phyloP scores from a whole-genome alignment of 78 protist genomes.

The Planoprotostelium fungivorum region DNA sequence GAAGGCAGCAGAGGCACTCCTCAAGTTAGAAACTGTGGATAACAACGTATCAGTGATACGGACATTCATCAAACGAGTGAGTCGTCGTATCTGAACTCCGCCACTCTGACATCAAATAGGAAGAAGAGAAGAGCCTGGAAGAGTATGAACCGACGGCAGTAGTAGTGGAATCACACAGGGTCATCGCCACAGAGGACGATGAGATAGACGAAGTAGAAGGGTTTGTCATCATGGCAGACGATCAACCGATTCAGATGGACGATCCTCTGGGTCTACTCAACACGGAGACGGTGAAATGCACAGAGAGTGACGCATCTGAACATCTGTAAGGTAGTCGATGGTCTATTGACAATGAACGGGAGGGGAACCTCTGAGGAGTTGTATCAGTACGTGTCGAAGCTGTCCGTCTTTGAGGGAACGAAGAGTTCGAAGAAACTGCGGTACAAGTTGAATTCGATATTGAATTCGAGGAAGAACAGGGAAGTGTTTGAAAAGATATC shows the following conservation, averaged over 20 bases:
- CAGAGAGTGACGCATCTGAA: neutral
- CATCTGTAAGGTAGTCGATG: neutral
- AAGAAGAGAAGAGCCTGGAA: no score
- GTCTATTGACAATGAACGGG: neutral
- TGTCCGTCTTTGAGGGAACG: neutral
- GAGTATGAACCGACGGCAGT: no score
- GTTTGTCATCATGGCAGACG: neutral
- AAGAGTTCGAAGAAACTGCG: neutral
- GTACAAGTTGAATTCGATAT: neutral
- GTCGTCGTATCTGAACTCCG: no score
- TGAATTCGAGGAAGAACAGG: neutral
- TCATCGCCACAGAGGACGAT: no score
- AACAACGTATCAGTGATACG: no score
- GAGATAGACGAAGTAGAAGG: neutral
- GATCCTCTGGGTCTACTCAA: neutral
- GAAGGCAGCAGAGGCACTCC: no score
- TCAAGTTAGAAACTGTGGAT: no score
- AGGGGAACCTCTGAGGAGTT: neutral
- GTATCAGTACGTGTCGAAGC: neutral
- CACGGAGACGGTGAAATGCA: neutral
- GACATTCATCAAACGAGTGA: no score
- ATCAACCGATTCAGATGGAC: neutral
- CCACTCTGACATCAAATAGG: no score
- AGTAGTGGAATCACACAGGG: no score
- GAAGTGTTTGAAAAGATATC: neutral